Evolutionary conservation across 179 eudicot species (phyloP), one percentile per base, ranked within the genome.

Genomic region (Amaranthus tricolor): DNA sequence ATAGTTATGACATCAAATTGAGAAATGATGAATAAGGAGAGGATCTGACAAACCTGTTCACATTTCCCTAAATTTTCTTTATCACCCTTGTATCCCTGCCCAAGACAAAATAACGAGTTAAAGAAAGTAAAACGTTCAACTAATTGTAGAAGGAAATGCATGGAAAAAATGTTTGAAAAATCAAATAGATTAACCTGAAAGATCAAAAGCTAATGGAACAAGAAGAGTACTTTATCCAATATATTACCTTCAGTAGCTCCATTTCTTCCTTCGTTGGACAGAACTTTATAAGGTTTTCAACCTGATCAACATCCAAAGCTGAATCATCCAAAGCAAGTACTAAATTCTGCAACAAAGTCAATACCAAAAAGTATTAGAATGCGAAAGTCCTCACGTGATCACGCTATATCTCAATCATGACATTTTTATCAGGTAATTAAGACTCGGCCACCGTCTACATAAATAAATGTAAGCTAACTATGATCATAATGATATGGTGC

Each of bases 231-330:
- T 43, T 7, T n/a, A 40, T 62, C 55, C 50, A 66, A 67, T 62
- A 9, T 44, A 21, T 69, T 77, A 91, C 98, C 98, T 91, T 88
- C 71, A 93, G 84, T 73, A 79, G 84, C 75, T 89, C 96, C 81
- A 89, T 92, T 82, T 94, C 98, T 86, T 92, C 98, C 82, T 94
- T 92, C 11, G 93, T 87, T 55, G 98, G 98, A 78, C 94, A 90
- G 75, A 91, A 94, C 74, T 94, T 94, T 71, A 92, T 88, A 54
- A 94, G 89, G 81, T 94, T 94, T 51, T 94, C 98, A 77, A 94
- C 94, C 82, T 89, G 97, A 78, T 94, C 97, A 66, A 79, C 69
- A 68, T 94, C 98, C 80, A 94, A 83, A 50, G 85, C 86, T 11
- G 92, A 83, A 78, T 94, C 97, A 77, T 94, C 97, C 91, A 94